Base-by-base conservation (phyloP, 768 basidiomycete species). In the Pisolithus microcarpus region DNA sequence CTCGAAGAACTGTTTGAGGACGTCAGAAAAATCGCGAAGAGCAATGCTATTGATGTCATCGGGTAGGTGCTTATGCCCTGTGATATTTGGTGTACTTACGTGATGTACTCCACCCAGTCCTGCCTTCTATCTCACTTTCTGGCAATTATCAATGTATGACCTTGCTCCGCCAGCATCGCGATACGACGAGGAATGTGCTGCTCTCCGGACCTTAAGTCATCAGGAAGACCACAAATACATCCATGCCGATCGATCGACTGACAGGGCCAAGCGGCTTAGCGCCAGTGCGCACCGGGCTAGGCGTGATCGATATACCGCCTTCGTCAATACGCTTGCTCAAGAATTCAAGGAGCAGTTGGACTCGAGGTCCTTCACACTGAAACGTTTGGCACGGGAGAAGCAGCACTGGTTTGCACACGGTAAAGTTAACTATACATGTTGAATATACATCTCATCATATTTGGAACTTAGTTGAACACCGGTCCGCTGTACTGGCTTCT, bases 81-180 rank as follows among this genome's bases (percentile, higher is more conserved):
- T 23, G 48, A 15, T 21, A 46, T 50, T 36, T 48, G 51, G 49
- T 18, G 11, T 43, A 38, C 48, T 57, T 21, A 45, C 56, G 49
- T 48, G 52, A 38, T 36, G 15, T n/a, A 21, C 11, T 49, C 40
- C 24, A 57, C 46, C 0, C 34, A 96, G 95, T 3, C 85, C 92
- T 26, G 87, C 84, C 2, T 98, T 99, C 70, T 97, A 93, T 61
- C 69, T 90, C 43, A 92, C 94, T 3, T 99, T 97, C 71, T 99
- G 96, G 96, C 94, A 97, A 65, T 69, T 98, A 47, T 87, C 91
- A 1, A 86, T 87, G 31, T 90, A 92, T 60, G 96, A 99, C 66
- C 75, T 98, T 31, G 71, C 80, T 1, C 86, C 89, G 11, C 92
- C 94, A 0, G 73, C 76, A 16, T 62, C 79, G 6, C 80, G 80